These are phyloP conservation scores for Ascochyta pisi DNA, from an alignment of 2,329 filamentous ascomycete genomes.

Conservation along the genomic window DNA sequence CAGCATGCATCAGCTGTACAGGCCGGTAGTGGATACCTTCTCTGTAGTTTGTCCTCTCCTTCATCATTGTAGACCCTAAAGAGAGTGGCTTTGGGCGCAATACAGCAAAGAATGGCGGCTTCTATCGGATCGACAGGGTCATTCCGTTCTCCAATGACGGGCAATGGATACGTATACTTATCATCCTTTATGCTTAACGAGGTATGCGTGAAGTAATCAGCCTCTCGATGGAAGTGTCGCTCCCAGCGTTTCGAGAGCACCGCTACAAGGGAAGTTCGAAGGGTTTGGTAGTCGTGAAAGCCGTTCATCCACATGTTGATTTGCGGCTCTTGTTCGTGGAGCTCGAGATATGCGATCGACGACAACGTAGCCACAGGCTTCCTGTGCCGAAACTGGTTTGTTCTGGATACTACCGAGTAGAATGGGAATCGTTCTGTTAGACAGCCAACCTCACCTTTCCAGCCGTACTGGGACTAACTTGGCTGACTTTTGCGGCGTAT, in stretches of 20 bases:
- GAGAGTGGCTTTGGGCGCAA: neutral
- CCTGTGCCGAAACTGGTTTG: neutral
- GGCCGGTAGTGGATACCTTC: neutral
- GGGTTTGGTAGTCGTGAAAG: neutral
- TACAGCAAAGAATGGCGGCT: neutral
- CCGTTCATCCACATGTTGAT: neutral
- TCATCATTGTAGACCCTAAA: neutral
- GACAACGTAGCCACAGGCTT: neutral
- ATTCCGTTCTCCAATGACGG: neutral
- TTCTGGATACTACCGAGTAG: neutral
- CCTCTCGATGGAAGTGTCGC: neutral
- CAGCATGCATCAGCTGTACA: neutral
- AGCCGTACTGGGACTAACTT: constrained; percentile 1
- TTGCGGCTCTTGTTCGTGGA: neutral
- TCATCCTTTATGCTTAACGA: neutral
- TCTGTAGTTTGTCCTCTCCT: neutral
- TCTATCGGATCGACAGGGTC: neutral
- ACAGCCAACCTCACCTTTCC: neutral
- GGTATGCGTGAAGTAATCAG: neutral
- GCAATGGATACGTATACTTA: neutral
- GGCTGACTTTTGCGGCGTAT: neutral
- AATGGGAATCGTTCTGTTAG: neutral
- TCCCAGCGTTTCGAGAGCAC: neutral
- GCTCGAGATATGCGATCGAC: neutral
- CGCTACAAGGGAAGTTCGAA: neutral